Evolutionary conservation across 768 basidiomycete species (phyloP).

Genomic region (Paxillus involutus): DNA sequence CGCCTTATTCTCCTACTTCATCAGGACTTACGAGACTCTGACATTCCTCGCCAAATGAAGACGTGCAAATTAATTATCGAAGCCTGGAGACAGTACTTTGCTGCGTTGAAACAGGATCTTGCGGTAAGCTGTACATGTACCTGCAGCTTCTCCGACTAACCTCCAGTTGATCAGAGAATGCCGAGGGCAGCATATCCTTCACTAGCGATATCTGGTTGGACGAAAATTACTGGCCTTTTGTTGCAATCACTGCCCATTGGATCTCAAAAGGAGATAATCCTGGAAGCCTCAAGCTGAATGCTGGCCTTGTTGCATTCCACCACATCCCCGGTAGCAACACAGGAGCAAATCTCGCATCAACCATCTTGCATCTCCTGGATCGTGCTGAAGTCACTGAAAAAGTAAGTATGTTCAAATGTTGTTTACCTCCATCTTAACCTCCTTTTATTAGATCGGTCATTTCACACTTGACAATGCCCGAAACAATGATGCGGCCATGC

Average conservation of each 20-base stretch:
- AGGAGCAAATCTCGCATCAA: conserved; percentile 7
- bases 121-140: too few species aligned
- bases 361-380: not conserved
- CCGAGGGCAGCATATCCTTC: too few species aligned
- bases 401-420: not conserved
- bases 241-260: conserved; percentile 18
- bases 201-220: too few species aligned
- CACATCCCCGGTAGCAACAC: conserved; percentile 14
- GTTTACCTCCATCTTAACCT: too few species aligned
- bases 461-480: too few species aligned
- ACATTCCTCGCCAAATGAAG: conserved; percentile 26
- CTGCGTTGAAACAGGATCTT: conserved; percentile 10
- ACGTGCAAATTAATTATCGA: conserved; percentile 20
- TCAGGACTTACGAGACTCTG: conserved; percentile 18
- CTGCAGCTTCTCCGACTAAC: too few species aligned
- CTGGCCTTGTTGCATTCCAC: conserved; percentile 10
- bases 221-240: too few species aligned
- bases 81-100: conserved; percentile 21
- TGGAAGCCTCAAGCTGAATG: conserved; percentile 6
- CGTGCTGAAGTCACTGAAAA: too few species aligned
- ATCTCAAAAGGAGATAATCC: not conserved
- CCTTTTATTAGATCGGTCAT: too few species aligned
- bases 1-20: conserved; percentile 22
- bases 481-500: too few species aligned
- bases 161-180: too few species aligned